These are phyloP conservation scores for Biscutella laevigata DNA, from an alignment of 441 rosid species.

Conservation along the genomic window DNA sequence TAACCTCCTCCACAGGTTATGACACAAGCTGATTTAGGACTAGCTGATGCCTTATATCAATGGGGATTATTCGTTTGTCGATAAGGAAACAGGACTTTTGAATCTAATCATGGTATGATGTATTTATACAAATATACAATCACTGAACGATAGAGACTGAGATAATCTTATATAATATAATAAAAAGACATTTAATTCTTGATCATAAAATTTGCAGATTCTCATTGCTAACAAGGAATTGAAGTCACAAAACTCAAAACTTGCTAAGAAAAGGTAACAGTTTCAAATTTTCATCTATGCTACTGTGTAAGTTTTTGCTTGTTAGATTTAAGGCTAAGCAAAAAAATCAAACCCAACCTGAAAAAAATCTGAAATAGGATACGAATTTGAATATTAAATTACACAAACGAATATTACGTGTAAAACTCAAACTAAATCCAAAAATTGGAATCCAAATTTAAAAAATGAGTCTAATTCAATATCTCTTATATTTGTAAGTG, in stretches of 20 bases:
- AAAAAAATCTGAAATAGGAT: too few relatives aligned
- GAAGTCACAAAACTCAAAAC: constrained; percentile 28
- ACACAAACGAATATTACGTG: too few relatives aligned
- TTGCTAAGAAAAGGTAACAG: constrained; percentile 51
- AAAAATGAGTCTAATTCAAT: too few relatives aligned
- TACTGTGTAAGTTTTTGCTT: background rate
- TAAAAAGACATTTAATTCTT: background rate
- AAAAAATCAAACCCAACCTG: too few relatives aligned
- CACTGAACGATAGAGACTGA: background rate
- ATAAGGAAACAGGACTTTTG: constrained; percentile 63
- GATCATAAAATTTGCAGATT: constrained; percentile 36
- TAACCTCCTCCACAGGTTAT: constrained; percentile 35
- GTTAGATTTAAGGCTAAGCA: too few relatives aligned
- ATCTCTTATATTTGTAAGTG: too few relatives aligned
- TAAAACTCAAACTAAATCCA: too few relatives aligned
- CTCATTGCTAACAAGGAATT: constrained; percentile 69
- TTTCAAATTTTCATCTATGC: background rate
- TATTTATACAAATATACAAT: too few relatives aligned
- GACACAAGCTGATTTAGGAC: constrained; percentile 87
- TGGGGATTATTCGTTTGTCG: constrained; percentile 71
- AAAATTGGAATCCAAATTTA: too few relatives aligned
- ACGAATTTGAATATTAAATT: too few relatives aligned
- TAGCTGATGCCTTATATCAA: constrained; percentile 82
- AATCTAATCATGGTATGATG: constrained; percentile 54
- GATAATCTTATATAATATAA: too few relatives aligned